These are phyloP conservation scores for Corymbia citriodora DNA, from an alignment of 441 rosid species.

Conservation along the genomic window DNA sequence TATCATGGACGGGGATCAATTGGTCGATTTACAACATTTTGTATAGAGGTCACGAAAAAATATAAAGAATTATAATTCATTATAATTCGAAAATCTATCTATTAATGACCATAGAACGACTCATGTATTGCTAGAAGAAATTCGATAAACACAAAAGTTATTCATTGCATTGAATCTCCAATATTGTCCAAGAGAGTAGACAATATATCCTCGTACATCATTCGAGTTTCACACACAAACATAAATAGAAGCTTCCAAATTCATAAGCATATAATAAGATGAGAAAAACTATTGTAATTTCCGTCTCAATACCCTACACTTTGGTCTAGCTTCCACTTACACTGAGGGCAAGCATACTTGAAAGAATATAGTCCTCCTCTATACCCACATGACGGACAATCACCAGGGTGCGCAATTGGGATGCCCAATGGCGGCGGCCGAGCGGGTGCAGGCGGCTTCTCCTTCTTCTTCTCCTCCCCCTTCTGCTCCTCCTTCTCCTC, in stretches of 20 bases:
- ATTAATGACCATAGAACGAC: neutral
- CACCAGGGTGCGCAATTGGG: too few relatives aligned
- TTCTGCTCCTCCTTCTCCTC: too few relatives aligned
- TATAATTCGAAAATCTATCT: neutral
- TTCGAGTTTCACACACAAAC: neutral
- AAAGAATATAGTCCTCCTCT: neutral
- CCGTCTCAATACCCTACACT: neutral
- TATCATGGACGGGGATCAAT: neutral
- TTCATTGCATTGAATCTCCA: neutral
- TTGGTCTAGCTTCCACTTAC: neutral
- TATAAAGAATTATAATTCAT: neutral
- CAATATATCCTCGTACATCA: neutral
- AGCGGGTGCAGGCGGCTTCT: too few relatives aligned
- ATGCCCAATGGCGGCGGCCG: too few relatives aligned
- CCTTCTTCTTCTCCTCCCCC: too few relatives aligned
- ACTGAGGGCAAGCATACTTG: neutral
- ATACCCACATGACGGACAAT: neutral
- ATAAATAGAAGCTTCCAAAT: neutral
- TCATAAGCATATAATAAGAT: neutral
- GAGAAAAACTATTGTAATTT: neutral
- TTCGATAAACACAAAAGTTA: neutral
- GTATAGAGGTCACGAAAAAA: neutral
- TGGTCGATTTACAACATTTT: neutral
- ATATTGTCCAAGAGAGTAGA: neutral
- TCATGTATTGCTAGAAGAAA: neutral